Evolutionary conservation across 768 basidiomycete genomes (phyloP).

Genomic region (Mycena amicta): DNA sequence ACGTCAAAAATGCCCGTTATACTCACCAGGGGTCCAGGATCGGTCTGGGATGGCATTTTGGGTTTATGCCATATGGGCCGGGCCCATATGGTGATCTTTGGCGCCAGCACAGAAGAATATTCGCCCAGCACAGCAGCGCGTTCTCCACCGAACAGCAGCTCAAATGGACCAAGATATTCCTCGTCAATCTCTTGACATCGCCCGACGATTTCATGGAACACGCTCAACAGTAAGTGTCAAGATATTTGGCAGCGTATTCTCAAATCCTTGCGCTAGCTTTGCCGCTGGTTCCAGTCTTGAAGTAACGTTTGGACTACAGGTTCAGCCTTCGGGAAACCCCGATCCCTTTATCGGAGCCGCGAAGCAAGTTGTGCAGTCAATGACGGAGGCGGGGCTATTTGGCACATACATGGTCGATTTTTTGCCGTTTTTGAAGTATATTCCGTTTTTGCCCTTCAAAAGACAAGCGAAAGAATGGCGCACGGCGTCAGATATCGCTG

Average conservation of each 20-base stretch:
- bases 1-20: neutral
- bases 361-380: conserved; percentile 18
- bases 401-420: conserved; percentile 26
- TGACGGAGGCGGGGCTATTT: conserved; percentile 20
- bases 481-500: conserved; percentile 11
- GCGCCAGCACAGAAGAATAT: conserved; percentile 23
- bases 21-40: conserved; percentile 8
- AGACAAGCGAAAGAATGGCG: conserved; percentile 14
- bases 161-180: conserved; percentile 22
- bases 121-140: conserved; percentile 16
- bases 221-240: conserved; percentile 18
- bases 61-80: conserved; percentile 24
- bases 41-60: conserved; percentile 26
- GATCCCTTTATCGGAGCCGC: conserved; percentile 26
- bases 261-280: conserved; percentile 6
- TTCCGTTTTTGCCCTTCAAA: conserved; percentile 12
- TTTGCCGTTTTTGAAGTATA: conserved; percentile 20
- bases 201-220: conserved; percentile 21
- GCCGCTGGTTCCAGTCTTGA: conserved; percentile 22
- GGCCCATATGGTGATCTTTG: conserved; percentile 23
- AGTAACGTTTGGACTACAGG: conserved; percentile 23
- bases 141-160: conserved; percentile 5
- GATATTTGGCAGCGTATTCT: neutral
- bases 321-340: conserved; percentile 20
- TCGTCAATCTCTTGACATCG: conserved; percentile 14